These are phyloP conservation scores for Fraxinus latifolia DNA, from an alignment of 305 asterid species.

Conservation along the genomic window DNA sequence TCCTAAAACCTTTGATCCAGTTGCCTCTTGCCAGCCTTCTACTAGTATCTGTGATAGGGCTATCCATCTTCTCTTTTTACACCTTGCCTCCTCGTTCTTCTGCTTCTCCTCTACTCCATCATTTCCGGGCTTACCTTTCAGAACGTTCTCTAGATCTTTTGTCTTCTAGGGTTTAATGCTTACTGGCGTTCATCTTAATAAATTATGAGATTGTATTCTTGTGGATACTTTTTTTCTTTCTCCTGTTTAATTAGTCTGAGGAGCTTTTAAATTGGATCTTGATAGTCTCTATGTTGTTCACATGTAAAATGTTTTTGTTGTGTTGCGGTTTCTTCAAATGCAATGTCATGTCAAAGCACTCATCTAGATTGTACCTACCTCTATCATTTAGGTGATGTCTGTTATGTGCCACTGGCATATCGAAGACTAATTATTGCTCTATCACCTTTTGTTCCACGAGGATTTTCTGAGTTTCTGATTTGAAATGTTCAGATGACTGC, in stretches of 20 bases:
- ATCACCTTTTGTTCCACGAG: neutral
- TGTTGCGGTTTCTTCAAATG: neutral
- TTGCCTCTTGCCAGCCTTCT: neutral
- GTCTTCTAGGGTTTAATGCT: neutral
- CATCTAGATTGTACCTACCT: neutral
- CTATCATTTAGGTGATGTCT: neutral
- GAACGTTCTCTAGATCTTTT: neutral
- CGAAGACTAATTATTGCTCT: neutral
- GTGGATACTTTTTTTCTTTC: neutral
- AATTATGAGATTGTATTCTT: neutral
- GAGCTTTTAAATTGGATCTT: neutral
- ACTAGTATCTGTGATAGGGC: neutral
- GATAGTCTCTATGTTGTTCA: neutral
- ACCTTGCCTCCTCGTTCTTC: neutral
- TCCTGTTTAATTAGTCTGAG: neutral
- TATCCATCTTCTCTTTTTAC: neutral
- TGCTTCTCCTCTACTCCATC: neutral
- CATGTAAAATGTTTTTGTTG: neutral
- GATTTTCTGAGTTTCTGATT: constrained; percentile 8
- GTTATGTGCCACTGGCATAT: neutral
- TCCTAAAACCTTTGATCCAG: neutral
- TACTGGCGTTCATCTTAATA: neutral
- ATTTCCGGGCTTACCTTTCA: neutral
- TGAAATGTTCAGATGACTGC: constrained; percentile 73
- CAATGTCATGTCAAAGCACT: neutral